A percentile compares a stretch with the other conserved stretches of the same genome.
These are phyloP conservation scores for Penicillium corylophilum DNA, from an alignment of 2,329 filamentous ascomycete species.

Conservation along the genomic window DNA sequence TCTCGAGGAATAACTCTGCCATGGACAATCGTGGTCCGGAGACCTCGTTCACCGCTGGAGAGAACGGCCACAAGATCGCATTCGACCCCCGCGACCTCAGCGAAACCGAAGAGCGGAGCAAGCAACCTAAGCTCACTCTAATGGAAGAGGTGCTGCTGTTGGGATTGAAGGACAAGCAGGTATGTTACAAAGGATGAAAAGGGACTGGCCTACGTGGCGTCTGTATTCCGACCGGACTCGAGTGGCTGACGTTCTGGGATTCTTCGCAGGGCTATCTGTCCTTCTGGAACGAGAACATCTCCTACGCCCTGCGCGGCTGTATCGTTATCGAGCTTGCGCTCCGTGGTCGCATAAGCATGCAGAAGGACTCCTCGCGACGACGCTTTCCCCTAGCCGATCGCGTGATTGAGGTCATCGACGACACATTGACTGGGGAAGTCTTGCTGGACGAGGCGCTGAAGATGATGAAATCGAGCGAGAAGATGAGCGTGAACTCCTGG, in stretches of 20 bases:
- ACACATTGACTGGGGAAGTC: slow-evolving; percentile 93
- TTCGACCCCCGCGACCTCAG: slow-evolving; percentile 96
- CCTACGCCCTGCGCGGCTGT: slow-evolving; percentile 93
- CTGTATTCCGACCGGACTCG: slow-evolving; percentile 3
- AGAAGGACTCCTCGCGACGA: slow-evolving; percentile 88
- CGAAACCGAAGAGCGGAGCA: slow-evolving; percentile 92
- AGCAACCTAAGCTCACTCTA: slow-evolving; percentile 95
- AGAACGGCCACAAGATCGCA: slow-evolving; percentile 98
- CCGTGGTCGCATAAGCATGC: slow-evolving; percentile 94
- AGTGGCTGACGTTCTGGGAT: slow-evolving; percentile 22
- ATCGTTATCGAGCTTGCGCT: slow-evolving; percentile 98
- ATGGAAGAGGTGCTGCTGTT: slow-evolving; percentile 98
- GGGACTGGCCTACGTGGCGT: slow-evolving; percentile 3
- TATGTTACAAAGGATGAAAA: slow-evolving; percentile 45
- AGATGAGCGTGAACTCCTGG: slow-evolving; percentile 99
- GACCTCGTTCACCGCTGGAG: slow-evolving; percentile 80
- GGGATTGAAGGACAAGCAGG: slow-evolving; percentile 98
- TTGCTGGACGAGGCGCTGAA: slow-evolving; percentile 96
- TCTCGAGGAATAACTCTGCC: slow-evolving; percentile 60
- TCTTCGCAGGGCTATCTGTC: slow-evolving; percentile 81
- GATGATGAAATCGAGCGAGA: slow-evolving; percentile 99
- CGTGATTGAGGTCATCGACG: slow-evolving; percentile 94
- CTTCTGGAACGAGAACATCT: slow-evolving; percentile 99
- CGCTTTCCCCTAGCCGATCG: slow-evolving; percentile 91
- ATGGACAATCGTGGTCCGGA: slow-evolving; percentile 57